phyloP scores from a whole-genome alignment of 495 filamentous ascomycete genomes.

The Trichoderma orchidacearum region DNA sequence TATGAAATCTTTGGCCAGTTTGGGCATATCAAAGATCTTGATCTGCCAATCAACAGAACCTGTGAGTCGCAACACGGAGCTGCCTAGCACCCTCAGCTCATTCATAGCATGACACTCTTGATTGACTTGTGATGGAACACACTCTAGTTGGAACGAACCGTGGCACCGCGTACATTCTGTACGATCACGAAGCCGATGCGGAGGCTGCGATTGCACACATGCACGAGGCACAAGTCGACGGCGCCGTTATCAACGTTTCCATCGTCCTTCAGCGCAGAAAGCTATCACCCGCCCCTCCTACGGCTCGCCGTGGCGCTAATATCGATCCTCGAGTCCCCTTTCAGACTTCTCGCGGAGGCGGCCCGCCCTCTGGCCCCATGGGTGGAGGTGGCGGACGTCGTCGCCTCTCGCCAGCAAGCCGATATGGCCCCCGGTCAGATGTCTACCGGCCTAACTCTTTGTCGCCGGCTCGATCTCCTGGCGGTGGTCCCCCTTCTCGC shows the following conservation, averaged over 20 bases:
- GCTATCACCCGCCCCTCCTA: constrained; percentile 35
- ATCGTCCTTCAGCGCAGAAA: constrained; percentile 80
- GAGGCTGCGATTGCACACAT: constrained; percentile 88
- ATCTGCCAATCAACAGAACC: constrained; percentile 75
- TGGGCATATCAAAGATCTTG: constrained; percentile 71
- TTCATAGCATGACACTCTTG: neutral
- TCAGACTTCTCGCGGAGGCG: constrained; percentile 5
- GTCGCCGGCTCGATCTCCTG: constrained; percentile 26
- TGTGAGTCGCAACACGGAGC: constrained; percentile 38
- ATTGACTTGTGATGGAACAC: neutral
- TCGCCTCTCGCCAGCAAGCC: constrained; percentile 24
- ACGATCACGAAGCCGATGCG: constrained; percentile 60
- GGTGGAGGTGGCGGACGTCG: constrained; percentile 12
- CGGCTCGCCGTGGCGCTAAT: constrained; percentile 33
- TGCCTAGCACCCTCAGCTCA: neutral
- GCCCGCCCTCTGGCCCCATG: constrained; percentile 20
- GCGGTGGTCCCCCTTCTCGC: constrained; percentile 8
- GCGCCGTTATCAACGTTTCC: constrained; percentile 74
- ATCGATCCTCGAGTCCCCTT: constrained; percentile 27
- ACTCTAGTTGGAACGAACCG: constrained; percentile 71
- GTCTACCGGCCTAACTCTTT: constrained; percentile 36
- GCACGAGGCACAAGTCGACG: constrained; percentile 96
- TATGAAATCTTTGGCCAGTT: constrained; percentile 86
- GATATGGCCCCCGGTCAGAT: constrained; percentile 32
- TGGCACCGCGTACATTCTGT: constrained; percentile 90